Evolutionary conservation across 169 alveolate genomes (phyloP).

Genomic region (Plasmodium gonderi): DNA sequence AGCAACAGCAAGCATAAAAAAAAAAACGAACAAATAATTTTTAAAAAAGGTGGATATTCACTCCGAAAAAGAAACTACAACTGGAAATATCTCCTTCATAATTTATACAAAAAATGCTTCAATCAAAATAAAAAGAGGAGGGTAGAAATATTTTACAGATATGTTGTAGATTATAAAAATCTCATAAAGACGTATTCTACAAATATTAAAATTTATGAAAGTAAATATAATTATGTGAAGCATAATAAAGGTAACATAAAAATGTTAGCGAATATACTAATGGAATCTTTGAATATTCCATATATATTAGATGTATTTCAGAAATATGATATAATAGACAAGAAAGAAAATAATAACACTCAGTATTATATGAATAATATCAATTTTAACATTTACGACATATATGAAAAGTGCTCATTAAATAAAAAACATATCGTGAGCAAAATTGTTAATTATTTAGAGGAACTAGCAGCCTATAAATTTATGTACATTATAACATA

Average conservation of each 20-base stretch:
- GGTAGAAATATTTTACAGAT: constrained; percentile 32
- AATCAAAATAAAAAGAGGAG: neutral
- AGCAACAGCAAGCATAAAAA: neutral
- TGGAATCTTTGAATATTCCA: constrained; percentile 17
- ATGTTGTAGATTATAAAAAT: constrained; percentile 9
- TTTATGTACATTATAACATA: neutral
- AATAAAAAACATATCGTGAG: constrained; percentile 1
- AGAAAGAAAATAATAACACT: neutral
- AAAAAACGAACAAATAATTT: neutral
- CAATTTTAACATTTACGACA: constrained; percentile 15
- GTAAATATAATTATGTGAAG: constrained; percentile 21
- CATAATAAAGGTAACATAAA: constrained; percentile 51
- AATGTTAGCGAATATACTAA: constrained; percentile 3
- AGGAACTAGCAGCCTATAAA: constrained; percentile 35
- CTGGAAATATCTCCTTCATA: neutral
- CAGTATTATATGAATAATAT: neutral
- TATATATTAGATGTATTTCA: constrained; percentile 16
- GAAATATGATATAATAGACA: constrained; percentile 1
- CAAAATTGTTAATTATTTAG: constrained; percentile 36
- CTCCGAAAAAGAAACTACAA: neutral
- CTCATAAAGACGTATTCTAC: constrained; percentile 18
- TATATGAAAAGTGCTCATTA: constrained; percentile 24
- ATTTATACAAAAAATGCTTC: neutral
- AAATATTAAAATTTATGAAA: constrained; percentile 40
- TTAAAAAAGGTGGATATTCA: neutral